Evolutionary conservation across 2,329 filamentous ascomycete genomes (phyloP).

Genomic region (Colletotrichum salicis): DNA sequence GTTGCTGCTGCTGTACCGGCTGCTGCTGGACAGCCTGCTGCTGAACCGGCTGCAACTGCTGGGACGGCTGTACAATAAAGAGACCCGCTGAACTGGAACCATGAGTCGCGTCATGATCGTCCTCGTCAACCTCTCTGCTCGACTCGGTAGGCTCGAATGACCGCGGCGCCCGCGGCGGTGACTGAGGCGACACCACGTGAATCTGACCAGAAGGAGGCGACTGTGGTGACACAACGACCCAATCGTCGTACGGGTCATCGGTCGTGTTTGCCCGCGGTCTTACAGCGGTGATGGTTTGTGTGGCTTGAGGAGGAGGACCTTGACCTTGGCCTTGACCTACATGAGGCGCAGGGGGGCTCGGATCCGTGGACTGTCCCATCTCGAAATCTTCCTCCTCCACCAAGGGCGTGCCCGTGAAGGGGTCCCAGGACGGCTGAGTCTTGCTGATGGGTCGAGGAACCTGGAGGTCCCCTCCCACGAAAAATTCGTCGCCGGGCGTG

Average conservation of each 20-base stretch:
- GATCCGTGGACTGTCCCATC: constrained; percentile 38
- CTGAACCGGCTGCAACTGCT: background rate
- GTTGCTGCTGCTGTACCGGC: background rate
- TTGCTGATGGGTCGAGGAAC: constrained; percentile 47
- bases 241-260: constrained; percentile 44
- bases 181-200: constrained; percentile 40
- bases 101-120: background rate
- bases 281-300: background rate
- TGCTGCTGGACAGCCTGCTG: background rate
- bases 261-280: background rate
- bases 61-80: background rate
- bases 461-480: constrained; percentile 33
- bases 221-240: constrained; percentile 45
- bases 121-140: constrained; percentile 4
- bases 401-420: constrained; percentile 47
- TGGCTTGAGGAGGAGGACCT: background rate
- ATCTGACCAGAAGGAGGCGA: constrained; percentile 38
- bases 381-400: constrained; percentile 50
- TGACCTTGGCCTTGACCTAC: background rate
- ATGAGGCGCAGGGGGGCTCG: constrained; percentile 5
- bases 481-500: constrained; percentile 34
- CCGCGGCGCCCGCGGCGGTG: background rate
- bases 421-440: constrained; percentile 48
- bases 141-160: constrained; percentile 12
- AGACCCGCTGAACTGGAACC: background rate